These are phyloP conservation scores for Myriosclerotinia curreyana DNA, from an alignment of 2,329 filamentous ascomycete genomes.

Conservation along the genomic window DNA sequence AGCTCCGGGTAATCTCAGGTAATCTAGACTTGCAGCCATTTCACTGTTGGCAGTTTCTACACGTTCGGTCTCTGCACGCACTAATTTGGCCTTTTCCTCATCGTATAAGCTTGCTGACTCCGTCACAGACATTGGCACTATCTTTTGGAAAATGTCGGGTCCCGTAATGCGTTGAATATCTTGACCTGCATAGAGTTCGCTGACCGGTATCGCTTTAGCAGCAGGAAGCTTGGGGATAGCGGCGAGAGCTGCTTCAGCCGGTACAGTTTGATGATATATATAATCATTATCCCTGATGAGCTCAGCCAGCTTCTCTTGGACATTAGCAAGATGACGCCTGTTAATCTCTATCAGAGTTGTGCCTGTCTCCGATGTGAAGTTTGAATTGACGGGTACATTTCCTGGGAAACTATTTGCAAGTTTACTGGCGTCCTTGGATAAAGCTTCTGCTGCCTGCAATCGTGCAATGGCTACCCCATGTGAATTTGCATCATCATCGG, in stretches of 20 bases:
- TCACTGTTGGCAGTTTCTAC: conserved; percentile 92
- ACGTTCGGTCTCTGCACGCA: conserved; percentile 88
- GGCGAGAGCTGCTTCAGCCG: conserved; percentile 76
- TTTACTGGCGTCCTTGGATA: conserved; percentile 74
- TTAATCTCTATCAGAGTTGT: conserved; percentile 72
- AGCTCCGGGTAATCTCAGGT: conserved; percentile 83
- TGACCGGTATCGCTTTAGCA: conserved; percentile 94
- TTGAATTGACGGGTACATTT: conserved; percentile 75
- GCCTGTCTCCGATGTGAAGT: conserved; percentile 78
- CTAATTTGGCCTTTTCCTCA: conserved; percentile 95
- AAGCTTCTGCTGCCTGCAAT: conserved; percentile 74
- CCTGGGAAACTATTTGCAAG: conserved; percentile 76
- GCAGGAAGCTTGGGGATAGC: conserved; percentile 88
- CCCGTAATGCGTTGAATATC: conserved; percentile 97
- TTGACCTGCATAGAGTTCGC: conserved; percentile 92
- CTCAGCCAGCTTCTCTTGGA: conserved; percentile 76
- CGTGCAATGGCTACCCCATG: conserved; percentile 83
- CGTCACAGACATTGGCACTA: conserved; percentile 92
- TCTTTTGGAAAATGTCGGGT: conserved; percentile 93
- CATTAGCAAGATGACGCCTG: conserved; percentile 74
- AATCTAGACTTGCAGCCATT: conserved; percentile 93
- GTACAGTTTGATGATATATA: conserved; percentile 93
- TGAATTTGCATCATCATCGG: conserved; percentile 83
- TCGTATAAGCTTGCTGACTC: conserved; percentile 97
- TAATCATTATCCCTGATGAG: conserved; percentile 93